Conservation (phyloP, 179 eudicot species). For the Silene noctiflora region DNA sequence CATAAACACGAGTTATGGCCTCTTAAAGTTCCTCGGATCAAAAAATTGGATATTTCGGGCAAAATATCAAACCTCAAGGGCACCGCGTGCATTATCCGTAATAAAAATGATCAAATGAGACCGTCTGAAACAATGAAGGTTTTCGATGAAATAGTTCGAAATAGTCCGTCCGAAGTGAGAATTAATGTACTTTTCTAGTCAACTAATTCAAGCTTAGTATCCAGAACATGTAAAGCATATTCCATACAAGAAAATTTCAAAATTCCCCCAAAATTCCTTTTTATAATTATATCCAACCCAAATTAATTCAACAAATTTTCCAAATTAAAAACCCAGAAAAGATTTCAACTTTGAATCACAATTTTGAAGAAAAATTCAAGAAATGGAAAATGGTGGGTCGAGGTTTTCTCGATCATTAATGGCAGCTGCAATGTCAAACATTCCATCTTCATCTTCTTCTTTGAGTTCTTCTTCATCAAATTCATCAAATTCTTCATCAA, state of each 20-base stretch:
- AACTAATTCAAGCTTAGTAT: no score
- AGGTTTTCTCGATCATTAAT: slow-evolving; percentile 33
- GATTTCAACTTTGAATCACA: not conserved
- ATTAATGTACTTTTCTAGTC: no score
- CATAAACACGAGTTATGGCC: no score
- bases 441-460: slow-evolving; percentile 23
- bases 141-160: no score
- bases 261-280: not conserved
- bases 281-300: not conserved
- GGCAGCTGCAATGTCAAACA: slow-evolving; percentile 27
- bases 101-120: no score
- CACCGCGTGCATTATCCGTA: no score
- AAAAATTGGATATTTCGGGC: no score
- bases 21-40: no score
- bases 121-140: no score
- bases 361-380: not conserved
- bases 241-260: not conserved
- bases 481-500: slow-evolving; percentile 24
- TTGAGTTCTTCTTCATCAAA: slow-evolving; percentile 1
- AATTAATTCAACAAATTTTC: not conserved
- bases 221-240: not conserved
- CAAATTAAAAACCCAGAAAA: not conserved
- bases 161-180: no score
- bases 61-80: no score
- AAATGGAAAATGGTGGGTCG: slow-evolving; percentile 25